phyloP scores from a whole-genome alignment of 2,329 filamentous ascomycete species.

The Microdochium nivale region DNA sequence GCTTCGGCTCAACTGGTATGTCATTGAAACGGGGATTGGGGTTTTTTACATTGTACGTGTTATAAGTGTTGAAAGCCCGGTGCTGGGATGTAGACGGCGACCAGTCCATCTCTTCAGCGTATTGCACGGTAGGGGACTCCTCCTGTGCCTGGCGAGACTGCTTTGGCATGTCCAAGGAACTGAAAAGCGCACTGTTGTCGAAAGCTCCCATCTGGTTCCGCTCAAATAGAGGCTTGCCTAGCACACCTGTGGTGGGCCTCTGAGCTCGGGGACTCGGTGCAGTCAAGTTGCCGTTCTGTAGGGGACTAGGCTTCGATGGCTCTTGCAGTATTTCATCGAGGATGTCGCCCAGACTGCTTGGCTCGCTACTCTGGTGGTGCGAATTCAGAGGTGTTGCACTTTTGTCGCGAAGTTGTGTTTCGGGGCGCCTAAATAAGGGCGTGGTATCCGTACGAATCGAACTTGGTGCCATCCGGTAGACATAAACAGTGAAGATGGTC shows the following conservation, averaged over 20 bases:
- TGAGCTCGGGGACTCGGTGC: not conserved
- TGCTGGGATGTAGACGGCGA: slow-evolving; percentile 50
- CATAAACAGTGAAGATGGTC: slow-evolving; percentile 41
- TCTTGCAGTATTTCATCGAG: slow-evolving; percentile 34
- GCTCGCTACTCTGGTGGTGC: slow-evolving; percentile 16
- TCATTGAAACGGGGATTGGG: slow-evolving; percentile 36
- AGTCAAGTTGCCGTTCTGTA: not conserved
- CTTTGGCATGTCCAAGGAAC: slow-evolving; percentile 11
- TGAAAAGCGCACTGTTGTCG: slow-evolving; percentile 6
- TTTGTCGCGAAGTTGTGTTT: slow-evolving; percentile 7
- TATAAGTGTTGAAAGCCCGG: slow-evolving; percentile 42
- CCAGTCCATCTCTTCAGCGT: slow-evolving; percentile 66
- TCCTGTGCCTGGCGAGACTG: slow-evolving; percentile 6
- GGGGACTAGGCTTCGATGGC: slow-evolving; percentile 12
- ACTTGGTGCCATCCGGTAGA: slow-evolving; percentile 32
- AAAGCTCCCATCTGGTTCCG: not conserved
- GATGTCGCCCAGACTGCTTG: slow-evolving; percentile 35
- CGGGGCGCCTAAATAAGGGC: slow-evolving; percentile 36
- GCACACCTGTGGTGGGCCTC: not conserved
- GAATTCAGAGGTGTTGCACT: slow-evolving; percentile 8
- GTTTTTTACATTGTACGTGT: slow-evolving; percentile 28
- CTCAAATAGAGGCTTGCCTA: not conserved
- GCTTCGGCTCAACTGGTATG: slow-evolving; percentile 31
- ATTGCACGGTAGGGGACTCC: slow-evolving; percentile 16
- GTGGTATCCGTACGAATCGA: slow-evolving; percentile 48